Conservation (phyloP, 345 rosid genomes). For the Eucalyptus curtisii region DNA sequence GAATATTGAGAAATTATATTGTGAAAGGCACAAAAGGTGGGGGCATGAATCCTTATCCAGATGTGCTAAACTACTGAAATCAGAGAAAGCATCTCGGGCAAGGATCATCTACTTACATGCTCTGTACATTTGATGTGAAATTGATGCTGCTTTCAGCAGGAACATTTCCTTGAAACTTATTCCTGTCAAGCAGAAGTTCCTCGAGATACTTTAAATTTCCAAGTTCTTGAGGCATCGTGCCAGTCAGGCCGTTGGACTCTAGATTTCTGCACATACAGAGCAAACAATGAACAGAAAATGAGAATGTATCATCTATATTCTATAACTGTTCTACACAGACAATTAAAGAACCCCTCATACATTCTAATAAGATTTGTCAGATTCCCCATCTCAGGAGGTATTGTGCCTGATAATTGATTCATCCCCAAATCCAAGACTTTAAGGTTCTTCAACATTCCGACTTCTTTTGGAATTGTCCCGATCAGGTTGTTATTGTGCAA, state of each 20-base stretch:
- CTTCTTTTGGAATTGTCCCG: slow-evolving; percentile 80
- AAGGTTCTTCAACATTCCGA: slow-evolving; percentile 69
- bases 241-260: slow-evolving; percentile 86
- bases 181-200: slow-evolving; percentile 80
- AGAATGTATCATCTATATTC: not conserved
- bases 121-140: slow-evolving; percentile 11
- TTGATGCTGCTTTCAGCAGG: slow-evolving; percentile 30
- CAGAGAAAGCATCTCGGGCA: not conserved
- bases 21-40: not conserved
- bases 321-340: not conserved
- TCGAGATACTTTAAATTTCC: slow-evolving; percentile 62
- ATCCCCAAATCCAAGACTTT: slow-evolving; percentile 81
- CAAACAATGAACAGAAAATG: not conserved
- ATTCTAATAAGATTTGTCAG: slow-evolving; percentile 37
- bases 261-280: slow-evolving; percentile 56
- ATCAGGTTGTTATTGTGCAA: slow-evolving; percentile 57
- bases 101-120: slow-evolving; percentile 35
- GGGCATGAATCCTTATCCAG: not conserved
- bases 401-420: slow-evolving; percentile 70
- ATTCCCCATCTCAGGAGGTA: slow-evolving; percentile 77
- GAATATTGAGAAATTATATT: not conserved
- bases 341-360: slow-evolving; percentile 18
- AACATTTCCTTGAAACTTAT: slow-evolving; percentile 81
- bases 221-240: slow-evolving; percentile 65
- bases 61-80: not conserved